phyloP scores from a whole-genome alignment of 805 yeast genomes.

The Pichia exigua region DNA sequence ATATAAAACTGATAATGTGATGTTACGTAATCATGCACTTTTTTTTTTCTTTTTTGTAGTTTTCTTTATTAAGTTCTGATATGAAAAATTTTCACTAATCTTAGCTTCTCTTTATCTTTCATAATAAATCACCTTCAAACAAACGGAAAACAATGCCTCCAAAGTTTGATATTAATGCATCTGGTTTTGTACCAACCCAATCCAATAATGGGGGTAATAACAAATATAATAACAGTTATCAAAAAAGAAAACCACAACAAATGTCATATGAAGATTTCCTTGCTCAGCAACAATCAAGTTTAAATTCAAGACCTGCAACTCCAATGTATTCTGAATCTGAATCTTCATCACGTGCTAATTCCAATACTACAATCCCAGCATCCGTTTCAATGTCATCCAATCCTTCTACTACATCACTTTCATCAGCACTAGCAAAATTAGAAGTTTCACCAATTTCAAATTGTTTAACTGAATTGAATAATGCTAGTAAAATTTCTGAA shows the following conservation, averaged over 20 bases:
- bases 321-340: constrained; percentile 21
- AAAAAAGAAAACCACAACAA: constrained; percentile 12
- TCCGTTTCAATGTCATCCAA: constrained; percentile 23
- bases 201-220: constrained; percentile 4
- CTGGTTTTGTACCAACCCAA: constrained; percentile 23
- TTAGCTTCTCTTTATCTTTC: background rate
- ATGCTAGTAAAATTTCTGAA: constrained; percentile 45
- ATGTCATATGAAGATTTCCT: constrained; percentile 42
- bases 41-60: background rate
- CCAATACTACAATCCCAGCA: constrained; percentile 4
- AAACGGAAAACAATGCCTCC: constrained; percentile 29
- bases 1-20: too few relatives aligned
- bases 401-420: constrained; percentile 60
- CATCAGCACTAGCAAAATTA: constrained; percentile 58
- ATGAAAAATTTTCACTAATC: background rate
- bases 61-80: background rate
- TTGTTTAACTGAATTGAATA: constrained; percentile 42
- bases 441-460: constrained; percentile 61
- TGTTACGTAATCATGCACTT: background rate
- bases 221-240: constrained; percentile 13
- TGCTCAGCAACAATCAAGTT: constrained; percentile 19
- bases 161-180: constrained; percentile 32
- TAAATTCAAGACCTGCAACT: constrained; percentile 11
- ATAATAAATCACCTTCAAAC: background rate
- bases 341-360: constrained; percentile 23